A percentile compares a stretch with the other conserved stretches of the same genome.
Evolutionary conservation across 192 early-diverging fungal genomes (phyloP).

Genomic region (Backusella luteola): DNA sequence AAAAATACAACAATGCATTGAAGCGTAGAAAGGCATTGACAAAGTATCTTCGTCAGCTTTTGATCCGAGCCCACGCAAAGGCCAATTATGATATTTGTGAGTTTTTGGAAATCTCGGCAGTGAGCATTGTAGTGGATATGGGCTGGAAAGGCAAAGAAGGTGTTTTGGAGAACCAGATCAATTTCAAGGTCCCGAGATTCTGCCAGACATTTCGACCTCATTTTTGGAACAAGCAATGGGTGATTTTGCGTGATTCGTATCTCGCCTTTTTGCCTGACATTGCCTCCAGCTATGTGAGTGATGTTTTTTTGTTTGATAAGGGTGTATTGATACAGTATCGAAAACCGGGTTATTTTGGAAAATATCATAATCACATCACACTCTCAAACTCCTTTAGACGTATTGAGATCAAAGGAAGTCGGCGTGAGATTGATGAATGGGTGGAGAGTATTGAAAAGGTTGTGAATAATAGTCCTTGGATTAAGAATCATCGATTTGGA

Average conservation of each 20-base stretch:
- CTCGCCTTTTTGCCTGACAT: conserved; percentile 51
- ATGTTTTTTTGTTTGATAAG: conserved; percentile 56
- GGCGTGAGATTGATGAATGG: conserved; percentile 66
- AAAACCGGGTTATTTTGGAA: conserved; percentile 17
- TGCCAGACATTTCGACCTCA: conserved; percentile 21
- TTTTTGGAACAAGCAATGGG: conserved; percentile 67
- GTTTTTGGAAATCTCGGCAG: conserved; percentile 73
- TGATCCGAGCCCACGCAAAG: conserved; percentile 61
- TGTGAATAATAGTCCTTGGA: conserved; percentile 59
- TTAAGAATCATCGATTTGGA: conserved; percentile 62
- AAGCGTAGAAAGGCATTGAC: conserved; percentile 58
- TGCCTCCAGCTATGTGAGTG: conserved; percentile 37
- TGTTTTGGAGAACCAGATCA: conserved; percentile 63
- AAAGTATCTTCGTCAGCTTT: conserved; percentile 55
- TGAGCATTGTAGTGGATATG: conserved; percentile 74
- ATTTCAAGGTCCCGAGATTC: conserved; percentile 32
- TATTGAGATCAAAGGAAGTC: conserved; percentile 70
- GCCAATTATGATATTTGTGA: conserved; percentile 71
- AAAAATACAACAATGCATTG: conserved; percentile 44
- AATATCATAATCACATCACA: conserved; percentile 55
- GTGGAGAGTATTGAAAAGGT: conserved; percentile 58
- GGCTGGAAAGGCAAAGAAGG: conserved; percentile 87
- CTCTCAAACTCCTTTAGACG: conserved; percentile 57
- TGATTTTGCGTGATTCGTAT: conserved; percentile 71
- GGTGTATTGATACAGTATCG: conserved; percentile 28